Base-by-base conservation (phyloP, 2,329 filamentous ascomycete species). In the Magnaporthales sp. region DNA sequence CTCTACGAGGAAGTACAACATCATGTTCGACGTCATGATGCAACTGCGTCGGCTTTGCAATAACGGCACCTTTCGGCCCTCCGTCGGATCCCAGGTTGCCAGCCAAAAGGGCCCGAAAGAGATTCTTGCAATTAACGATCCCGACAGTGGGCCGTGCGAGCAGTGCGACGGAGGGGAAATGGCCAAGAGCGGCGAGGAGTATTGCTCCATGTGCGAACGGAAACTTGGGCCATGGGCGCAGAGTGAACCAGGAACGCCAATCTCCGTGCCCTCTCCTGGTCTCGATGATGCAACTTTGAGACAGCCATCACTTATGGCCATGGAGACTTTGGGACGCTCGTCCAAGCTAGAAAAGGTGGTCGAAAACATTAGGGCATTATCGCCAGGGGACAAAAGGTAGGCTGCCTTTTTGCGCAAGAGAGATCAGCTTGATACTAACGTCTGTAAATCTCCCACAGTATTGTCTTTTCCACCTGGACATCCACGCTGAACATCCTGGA, bases 391-490 rank as follows among this genome's bases (percentile, higher is more conserved):
- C 5, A 74, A 75, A 65, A 26, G n/a, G n/a, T n/a, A n/a, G n/a
- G n/a, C n/a, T n/a, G n/a, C n/a, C n/a, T n/a, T n/a, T n/a, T n/a
- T n/a, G n/a, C n/a, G n/a, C n/a, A n/a, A n/a, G n/a, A n/a, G n/a
- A n/a, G n/a, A n/a, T n/a, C n/a, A n/a, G n/a, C n/a, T n/a, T n/a
- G n/a, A n/a, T n/a, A n/a, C n/a, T n/a, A n/a, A n/a, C n/a, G n/a
- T n/a, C n/a, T n/a, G n/a, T n/a, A n/a, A n/a, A n/a, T n/a, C n/a
- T n/a, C n/a, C n/a, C n/a, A n/a, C n/a, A n/a, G 79, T 60, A 80
- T 81, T 32, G 75, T 82, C 54, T 83, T 82, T 51, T 81, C 80
- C 0, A 80, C 76, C 66, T 83, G 79, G 81, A 82, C 78, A 0
- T 71, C 75, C 0, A 81, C 79, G 0, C 71, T 83, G 0, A 71